Evolutionary conservation across 2,329 filamentous ascomycete species (phyloP).

Genomic region (Venturia carpophila): DNA sequence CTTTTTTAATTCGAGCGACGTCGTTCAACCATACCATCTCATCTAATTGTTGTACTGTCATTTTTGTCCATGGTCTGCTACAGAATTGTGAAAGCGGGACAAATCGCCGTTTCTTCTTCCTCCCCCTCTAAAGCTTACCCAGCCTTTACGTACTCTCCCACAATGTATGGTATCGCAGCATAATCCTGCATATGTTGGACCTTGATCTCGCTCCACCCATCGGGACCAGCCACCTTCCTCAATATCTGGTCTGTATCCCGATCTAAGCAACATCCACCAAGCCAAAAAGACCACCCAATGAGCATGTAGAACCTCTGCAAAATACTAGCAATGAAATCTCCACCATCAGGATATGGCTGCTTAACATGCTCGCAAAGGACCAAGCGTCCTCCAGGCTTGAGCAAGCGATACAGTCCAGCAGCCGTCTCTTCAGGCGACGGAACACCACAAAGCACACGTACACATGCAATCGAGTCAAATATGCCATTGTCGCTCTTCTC

Average conservation of each 20-base stretch:
- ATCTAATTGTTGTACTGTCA: no score
- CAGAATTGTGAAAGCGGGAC: no score
- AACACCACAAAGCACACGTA: slow-evolving; percentile 49
- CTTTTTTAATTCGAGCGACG: no score
- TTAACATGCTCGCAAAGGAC: slow-evolving; percentile 49
- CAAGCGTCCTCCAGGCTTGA: slow-evolving; percentile 49
- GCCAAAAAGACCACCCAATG: slow-evolving; percentile 42
- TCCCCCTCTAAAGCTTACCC: neutral
- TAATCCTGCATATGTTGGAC: slow-evolving; percentile 33
- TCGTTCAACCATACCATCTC: no score
- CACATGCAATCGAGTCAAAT: slow-evolving; percentile 49
- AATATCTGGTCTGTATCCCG: slow-evolving; percentile 41
- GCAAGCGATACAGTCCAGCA: slow-evolving; percentile 40
- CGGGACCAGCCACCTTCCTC: slow-evolving; percentile 32
- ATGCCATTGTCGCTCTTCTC: slow-evolving; percentile 30
- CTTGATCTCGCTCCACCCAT: slow-evolving; percentile 42
- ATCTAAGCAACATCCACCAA: slow-evolving; percentile 45
- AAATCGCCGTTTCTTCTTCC: no score
- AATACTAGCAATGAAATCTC: slow-evolving; percentile 39
- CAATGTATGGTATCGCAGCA: slow-evolving; percentile 29
- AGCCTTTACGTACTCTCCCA: slow-evolving; percentile 23
- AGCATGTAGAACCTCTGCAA: slow-evolving; percentile 41
- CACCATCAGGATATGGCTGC: slow-evolving; percentile 43
- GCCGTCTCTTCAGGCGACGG: slow-evolving; percentile 41
- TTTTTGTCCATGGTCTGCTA: no score